Evolutionary conservation across 192 early-diverging fungal genomes (phyloP), one percentile per base, ranked within the genome.

Genomic region (Entomortierella parvispora): DNA sequence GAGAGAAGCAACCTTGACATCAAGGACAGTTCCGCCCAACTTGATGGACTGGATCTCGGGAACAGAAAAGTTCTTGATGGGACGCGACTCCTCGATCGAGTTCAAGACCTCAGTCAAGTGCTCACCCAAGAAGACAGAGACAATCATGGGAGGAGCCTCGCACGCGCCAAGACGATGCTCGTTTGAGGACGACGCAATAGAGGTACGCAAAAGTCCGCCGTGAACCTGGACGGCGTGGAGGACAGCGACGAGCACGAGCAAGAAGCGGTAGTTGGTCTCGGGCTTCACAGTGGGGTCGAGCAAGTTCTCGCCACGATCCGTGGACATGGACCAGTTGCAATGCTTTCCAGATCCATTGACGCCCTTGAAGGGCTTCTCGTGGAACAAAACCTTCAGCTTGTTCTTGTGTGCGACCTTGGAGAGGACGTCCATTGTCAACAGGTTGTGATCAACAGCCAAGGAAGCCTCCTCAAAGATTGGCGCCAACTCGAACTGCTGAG

Each of bases 331-430:
- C 96, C 96, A 99, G 91, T 97, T 97, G 86, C 95, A 96, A 89
- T 98, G 97, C 89, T 99, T 99, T 64, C 97, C 96, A 33, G 93
- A 94, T 37, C 97, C 97, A 85, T 99, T 99, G 82, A 99, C 87
- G 62, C 97, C 96, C 86, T 95, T 94, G 89, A 97, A 99, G 28
- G 97, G 97, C 85, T 99, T 99, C 89, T 99, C 97, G 89, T 99
- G 97, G 92, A 93, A 99, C 48, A 99, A 88, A 59, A 92, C 91
- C 88, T 96, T 96, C 80, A 99, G 90, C 84, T 93, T 93, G 90
- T 99, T 94, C 61, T 93, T 90, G 88, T 99, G 96, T 45, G 97
- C 95, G 33, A 99, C 95, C 84, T 93, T 93, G 90, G 96, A 94
- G 65, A 98, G 87, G 54, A 96, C 90, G 81, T 97, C 95, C 97